These are phyloP conservation scores for Albizia julibrissin DNA, from an alignment of 306 rosid species.

Conservation along the genomic window DNA sequence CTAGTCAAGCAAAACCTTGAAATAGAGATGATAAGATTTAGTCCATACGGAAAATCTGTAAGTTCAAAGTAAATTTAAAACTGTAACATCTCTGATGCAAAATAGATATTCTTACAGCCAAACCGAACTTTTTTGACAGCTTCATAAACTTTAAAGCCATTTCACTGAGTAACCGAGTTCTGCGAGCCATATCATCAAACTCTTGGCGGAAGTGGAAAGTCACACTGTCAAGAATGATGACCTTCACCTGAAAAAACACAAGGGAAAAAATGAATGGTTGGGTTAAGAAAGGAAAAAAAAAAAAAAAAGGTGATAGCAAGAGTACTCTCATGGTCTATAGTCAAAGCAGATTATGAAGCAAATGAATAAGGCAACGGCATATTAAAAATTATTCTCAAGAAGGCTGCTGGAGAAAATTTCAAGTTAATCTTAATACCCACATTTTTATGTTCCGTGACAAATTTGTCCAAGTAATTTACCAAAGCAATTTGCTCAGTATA, in stretches of 20 bases:
- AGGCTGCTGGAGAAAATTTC: neutral
- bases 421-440: slow-evolving; percentile 51
- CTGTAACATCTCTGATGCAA: slow-evolving; percentile 12
- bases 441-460: slow-evolving; percentile 77
- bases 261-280: neutral
- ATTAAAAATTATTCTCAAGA: slow-evolving; percentile 15
- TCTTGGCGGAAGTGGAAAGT: slow-evolving; percentile 96
- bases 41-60: neutral
- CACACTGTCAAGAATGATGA: slow-evolving; percentile 84
- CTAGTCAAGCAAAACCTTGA: neutral
- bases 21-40: neutral
- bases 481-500: slow-evolving; percentile 89
- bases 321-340: slow-evolving; percentile 5
- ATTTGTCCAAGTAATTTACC: slow-evolving; percentile 81
- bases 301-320: slow-evolving; percentile 13
- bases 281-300: neutral
- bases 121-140: slow-evolving; percentile 60
- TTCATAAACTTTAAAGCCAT: slow-evolving; percentile 93
- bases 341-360: neutral
- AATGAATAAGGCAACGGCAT: neutral
- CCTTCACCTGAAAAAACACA: slow-evolving; percentile 62
- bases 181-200: slow-evolving; percentile 83
- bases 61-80: slow-evolving; percentile 3
- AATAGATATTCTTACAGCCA: slow-evolving; percentile 68
- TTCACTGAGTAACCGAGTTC: slow-evolving; percentile 83